Evolutionary conservation across 2,329 filamentous ascomycete genomes (phyloP), one percentile per base, ranked within the genome.

Genomic region (Alternaria atra): DNA sequence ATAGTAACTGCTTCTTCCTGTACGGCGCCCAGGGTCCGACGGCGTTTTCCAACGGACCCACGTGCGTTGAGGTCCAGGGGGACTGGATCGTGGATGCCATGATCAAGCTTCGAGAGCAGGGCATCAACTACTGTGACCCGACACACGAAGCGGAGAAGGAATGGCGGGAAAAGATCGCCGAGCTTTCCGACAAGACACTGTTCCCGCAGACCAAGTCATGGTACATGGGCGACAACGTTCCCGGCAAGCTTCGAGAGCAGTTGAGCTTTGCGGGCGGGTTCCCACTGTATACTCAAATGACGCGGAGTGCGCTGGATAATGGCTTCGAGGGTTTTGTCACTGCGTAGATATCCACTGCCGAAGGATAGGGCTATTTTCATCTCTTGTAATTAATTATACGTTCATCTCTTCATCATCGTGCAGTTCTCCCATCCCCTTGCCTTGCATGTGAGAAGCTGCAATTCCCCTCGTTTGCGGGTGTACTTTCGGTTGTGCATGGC

Each of bases 1-100:
- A n/a, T 20, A 74, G 70, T 1, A 82, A 81, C 63, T 76, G 80
- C 70, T 81, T 82, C 72, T 79, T 80, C 74, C 69, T 82, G 12
- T 83, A 84, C 64, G 81, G 81, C 2, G 77, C 81, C 5, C 82
- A 83, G 58, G 81, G 80, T 0, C 81, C 81, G 0, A 83, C 81
- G 0, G 81, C 81, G 3, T 82, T 83, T 67, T 77, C 75, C 54
- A 84, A 84, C 52, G 81, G 81, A 0, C 81, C 81, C 2, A 80
- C 74, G 30, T 83, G 80, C 61, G 73, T 82, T 23, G 80, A 83
- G 60, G 73, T 76, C 5, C 81, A 84, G 65, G 79, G 77, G 13
- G 79, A 83, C 48, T 83, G 79, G 73, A 80, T 83, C 35, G 78
- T 81, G 32, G 79, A 81, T 51, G 74, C 76, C 9, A 79, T 84